Evolutionary conservation across 306 rosid genomes (phyloP).

Genomic region (Spatholobus suberectus): DNA sequence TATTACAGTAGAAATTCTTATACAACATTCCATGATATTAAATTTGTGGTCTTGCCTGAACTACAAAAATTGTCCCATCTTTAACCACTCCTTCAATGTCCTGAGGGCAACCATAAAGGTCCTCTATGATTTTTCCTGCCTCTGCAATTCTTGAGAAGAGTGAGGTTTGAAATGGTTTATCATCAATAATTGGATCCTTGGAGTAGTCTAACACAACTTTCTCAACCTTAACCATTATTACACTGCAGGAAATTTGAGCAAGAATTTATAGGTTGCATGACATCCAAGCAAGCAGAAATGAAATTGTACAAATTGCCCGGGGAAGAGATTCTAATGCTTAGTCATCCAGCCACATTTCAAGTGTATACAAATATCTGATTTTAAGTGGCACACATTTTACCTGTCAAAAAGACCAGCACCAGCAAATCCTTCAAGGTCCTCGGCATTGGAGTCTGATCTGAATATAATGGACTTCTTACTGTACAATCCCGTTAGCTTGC

Average conservation of each 20-base stretch:
- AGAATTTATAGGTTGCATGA: neutral
- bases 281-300: neutral
- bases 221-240: neutral
- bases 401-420: slow-evolving; percentile 14
- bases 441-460: neutral
- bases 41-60: slow-evolving; percentile 1
- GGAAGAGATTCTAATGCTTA: neutral
- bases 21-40: neutral
- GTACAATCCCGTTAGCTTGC: neutral
- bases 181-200: neutral
- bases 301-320: neutral
- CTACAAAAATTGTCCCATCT: slow-evolving; percentile 1
- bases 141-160: neutral
- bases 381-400: neutral
- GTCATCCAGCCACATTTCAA: neutral
- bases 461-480: slow-evolving; percentile 11
- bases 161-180: neutral
- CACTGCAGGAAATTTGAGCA: neutral
- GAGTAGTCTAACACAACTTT: slow-evolving; percentile 11
- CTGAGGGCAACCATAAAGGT: neutral
- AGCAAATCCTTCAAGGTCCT: slow-evolving; percentile 17
- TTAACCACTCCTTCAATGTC: slow-evolving; percentile 12
- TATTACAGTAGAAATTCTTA: neutral
- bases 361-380: neutral
- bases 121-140: slow-evolving; percentile 3